Base-by-base conservation (phyloP, 2,329 filamentous ascomycete species). In the Penicillium sp. region DNA sequence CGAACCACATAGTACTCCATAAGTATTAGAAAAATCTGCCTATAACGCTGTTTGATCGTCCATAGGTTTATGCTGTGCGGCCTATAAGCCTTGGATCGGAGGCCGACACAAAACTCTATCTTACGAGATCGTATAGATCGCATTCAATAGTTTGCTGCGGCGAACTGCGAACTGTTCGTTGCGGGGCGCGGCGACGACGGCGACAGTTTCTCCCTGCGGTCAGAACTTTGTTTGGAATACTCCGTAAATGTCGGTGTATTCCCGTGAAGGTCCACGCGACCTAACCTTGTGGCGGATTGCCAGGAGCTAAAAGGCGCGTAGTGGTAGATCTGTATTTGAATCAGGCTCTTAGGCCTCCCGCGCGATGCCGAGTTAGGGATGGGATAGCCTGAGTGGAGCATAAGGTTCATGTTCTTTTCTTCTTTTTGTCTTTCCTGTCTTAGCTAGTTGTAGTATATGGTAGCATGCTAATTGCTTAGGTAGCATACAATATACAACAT, bases 271-370 rank as follows among this genome's bases (percentile, higher is more conserved):
- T 31, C 35, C 47, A 50, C 52, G 31, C 40, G 40, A 29, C 13
- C 31, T 46, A 22, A 34, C 7, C 26, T 24, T 14, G 34, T 35
- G 50, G 48, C 13, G 60, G 48, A 59, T 60, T 57, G 44, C 47
- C 29, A 55, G 53, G 55, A 59, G 38, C 29, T 43, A 29, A 14
- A 24, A 32, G 2, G 20, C 14, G 20, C 14, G 9, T n/a, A 35
- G 42, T 47, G 42, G 60, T 48, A 57, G 60, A 64, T 61, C 58
- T 43, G 52, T 57, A 62, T 61, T 56, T 59, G 29, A 57, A n/a
- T 40, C 54, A 14, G 32, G 45, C 52, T 50, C 55, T 50, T 55
- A 57, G 55, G 54, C 62, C 60, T 61, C 50, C 44, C 35, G 22
- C 42, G 13, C 50, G 39, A 50, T 48, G 22, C 50, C 58, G 18